A percentile compares a stretch with the other conserved stretches of the same genome.
These are phyloP conservation scores for Globisporangium rhizosaccharum DNA, from an alignment of 352 stramenopile genomes.

Conservation along the genomic window DNA sequence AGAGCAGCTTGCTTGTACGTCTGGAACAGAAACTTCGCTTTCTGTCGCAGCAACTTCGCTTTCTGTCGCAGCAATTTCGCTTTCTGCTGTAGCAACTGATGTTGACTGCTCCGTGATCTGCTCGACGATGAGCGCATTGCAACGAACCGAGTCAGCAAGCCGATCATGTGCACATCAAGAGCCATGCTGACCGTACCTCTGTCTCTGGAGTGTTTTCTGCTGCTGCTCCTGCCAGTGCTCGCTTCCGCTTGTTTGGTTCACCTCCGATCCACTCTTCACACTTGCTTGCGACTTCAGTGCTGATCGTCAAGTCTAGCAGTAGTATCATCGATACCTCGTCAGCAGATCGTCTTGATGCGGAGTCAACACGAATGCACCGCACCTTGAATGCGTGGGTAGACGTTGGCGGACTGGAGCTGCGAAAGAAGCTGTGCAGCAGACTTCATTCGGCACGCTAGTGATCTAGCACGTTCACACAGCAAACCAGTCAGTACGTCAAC, in stretches of 20 bases:
- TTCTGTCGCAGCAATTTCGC: no score
- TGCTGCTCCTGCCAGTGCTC: conserved; percentile 6
- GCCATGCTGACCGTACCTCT: neutral
- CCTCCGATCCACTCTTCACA: conserved; percentile 22
- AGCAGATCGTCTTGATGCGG: neutral
- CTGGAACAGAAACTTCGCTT: neutral
- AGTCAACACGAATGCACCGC: neutral
- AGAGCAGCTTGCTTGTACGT: neutral
- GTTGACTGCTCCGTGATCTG: no score
- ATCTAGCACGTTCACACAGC: conserved; percentile 20
- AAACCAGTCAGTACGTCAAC: neutral
- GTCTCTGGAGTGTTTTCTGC: neutral
- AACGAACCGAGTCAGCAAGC: no score
- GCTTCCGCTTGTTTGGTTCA: conserved; percentile 43
- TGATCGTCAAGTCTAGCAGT: conserved; percentile 9
- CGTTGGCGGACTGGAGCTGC: conserved; percentile 28
- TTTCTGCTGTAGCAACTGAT: neutral
- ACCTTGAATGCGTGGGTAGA: conserved; percentile 13
- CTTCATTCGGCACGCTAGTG: conserved; percentile 50
- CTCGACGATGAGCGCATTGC: no score
- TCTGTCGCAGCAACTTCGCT: neutral
- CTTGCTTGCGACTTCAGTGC: conserved; percentile 16
- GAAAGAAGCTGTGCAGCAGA: conserved; percentile 41
- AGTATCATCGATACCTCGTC: neutral
- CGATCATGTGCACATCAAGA: neutral